phyloP scores from a whole-genome alignment of 345 rosid species.

The Toxicodendron radicans region DNA sequence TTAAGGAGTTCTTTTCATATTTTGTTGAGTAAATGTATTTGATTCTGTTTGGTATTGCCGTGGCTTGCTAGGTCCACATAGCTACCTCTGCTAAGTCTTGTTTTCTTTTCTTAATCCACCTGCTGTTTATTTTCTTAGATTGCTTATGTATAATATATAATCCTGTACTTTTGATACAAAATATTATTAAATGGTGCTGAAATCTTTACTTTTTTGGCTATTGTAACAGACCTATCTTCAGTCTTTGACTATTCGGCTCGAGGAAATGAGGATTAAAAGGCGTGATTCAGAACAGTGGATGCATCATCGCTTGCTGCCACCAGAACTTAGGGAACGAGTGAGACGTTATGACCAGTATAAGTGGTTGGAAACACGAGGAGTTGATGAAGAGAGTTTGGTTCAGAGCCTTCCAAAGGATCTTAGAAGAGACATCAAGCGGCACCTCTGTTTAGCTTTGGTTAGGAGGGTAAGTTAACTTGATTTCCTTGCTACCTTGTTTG shows the following conservation, averaged over 20 bases:
- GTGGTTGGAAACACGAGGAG: slow-evolving; percentile 97
- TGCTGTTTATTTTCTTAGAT: neutral
- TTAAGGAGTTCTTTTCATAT: neutral
- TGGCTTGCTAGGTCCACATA: neutral
- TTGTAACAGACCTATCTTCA: slow-evolving; percentile 90
- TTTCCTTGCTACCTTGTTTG: neutral
- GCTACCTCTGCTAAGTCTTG: neutral
- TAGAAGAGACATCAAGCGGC: slow-evolving; percentile 93
- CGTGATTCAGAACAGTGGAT: slow-evolving; percentile 99
- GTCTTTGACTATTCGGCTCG: slow-evolving; percentile 89
- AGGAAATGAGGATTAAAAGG: slow-evolving; percentile 97
- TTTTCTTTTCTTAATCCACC: neutral
- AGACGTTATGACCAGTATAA: slow-evolving; percentile 94
- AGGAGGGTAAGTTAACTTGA: slow-evolving; percentile 65
- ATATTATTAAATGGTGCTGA: neutral
- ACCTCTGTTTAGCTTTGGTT: slow-evolving; percentile 90
- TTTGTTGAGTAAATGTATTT: neutral
- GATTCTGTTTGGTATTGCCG: neutral
- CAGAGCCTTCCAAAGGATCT: slow-evolving; percentile 94
- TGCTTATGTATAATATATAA: too few species aligned
- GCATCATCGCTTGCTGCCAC: slow-evolving; percentile 97
- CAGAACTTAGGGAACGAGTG: slow-evolving; percentile 78
- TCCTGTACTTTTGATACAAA: neutral
- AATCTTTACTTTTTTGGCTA: slow-evolving; percentile 10
- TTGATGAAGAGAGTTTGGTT: slow-evolving; percentile 84